Base-by-base conservation (phyloP, 2,329 filamentous ascomycete species). In the Allantophomopsis cytisporea region DNA sequence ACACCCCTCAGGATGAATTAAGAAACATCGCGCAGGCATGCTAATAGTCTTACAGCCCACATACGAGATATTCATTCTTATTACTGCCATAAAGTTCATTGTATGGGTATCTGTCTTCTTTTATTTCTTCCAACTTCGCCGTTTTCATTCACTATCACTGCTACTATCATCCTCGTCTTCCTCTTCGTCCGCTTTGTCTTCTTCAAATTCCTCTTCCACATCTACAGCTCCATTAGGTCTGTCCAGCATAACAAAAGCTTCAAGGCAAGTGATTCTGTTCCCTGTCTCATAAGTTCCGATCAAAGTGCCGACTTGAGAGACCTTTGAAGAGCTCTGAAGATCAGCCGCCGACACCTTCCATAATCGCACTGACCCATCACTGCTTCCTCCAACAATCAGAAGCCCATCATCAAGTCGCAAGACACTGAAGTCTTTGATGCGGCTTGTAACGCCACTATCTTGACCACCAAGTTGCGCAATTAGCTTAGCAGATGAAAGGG, bases 361-460 rank as follows among this genome's bases (percentile, higher is more conserved):
- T 13, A 94, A 51, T 38, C 85, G 74, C n/a, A 95, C 63, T 37
- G 76, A 73, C 23, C 91, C 91, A 50, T 95, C 86, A 55, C 88
- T 96, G 60, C 84, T 80, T 6, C 73, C 87, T 6, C 85, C 77
- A 5, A 85, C 66, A 59, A 52, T 42, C 52, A 33, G 57, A 52
- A 31, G 62, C 3, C 7, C 36, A 10, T 57, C 38, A 60, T 53
- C 43, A 14, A 54, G 41, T 2, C 68, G 43, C 11, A 59, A 54
- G 21, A 89, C 63, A 31, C 77, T 72, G 58, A 96, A 95, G 54
- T 94, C 88, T 63, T 96, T 98, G 58, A 96, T 78, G 38, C 91
- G 76, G 58, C 37, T 91, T 51, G 28, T 87, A 61, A 43, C 77
- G 71, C 78, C 80, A 2, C 68, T 70, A 21, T 73, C 68, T 47